These are phyloP conservation scores for Phytophthora quininea DNA, from an alignment of 352 stramenopile species.

Conservation along the genomic window DNA sequence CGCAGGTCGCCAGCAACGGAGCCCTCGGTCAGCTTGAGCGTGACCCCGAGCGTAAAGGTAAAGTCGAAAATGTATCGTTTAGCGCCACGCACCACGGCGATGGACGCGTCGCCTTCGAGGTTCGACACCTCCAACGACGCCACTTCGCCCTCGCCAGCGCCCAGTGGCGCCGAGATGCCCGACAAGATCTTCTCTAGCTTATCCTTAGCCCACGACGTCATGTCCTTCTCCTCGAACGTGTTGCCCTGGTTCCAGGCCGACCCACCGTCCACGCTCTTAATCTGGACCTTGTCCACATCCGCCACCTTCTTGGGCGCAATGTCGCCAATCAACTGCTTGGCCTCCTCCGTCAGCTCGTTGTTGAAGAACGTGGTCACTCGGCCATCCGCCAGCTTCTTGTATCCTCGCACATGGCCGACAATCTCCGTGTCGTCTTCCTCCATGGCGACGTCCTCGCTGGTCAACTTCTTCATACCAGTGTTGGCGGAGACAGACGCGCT, in stretches of 20 bases:
- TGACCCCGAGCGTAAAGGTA: conserved; percentile 61
- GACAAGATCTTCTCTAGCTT: conserved; percentile 71
- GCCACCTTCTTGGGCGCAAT: conserved; percentile 90
- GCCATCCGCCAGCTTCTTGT: conserved; percentile 97
- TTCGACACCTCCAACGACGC: conserved; percentile 74
- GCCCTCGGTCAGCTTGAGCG: conserved; percentile 34
- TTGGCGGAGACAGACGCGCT: conserved; percentile 16
- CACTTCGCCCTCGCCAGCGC: conserved; percentile 46
- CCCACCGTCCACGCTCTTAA: conserved; percentile 83
- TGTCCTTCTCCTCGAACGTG: conserved; percentile 94
- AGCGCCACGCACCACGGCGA: conserved; percentile 91
- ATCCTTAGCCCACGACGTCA: conserved; percentile 86
- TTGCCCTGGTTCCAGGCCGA: conserved; percentile 95
- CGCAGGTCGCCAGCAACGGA: conserved; percentile 58
- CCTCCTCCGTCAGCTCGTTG: conserved; percentile 97
- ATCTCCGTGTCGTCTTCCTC: conserved; percentile 73
- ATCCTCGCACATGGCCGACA: conserved; percentile 83
- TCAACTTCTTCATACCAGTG: conserved; percentile 1
- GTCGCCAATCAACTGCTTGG: conserved; percentile 98
- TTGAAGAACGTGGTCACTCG: conserved; percentile 99
- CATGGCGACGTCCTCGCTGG: conserved; percentile 22
- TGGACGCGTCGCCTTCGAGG: conserved; percentile 92
- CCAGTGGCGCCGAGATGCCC: conserved; percentile 45
- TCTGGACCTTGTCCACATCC: conserved; percentile 73
- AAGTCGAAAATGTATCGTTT: conserved; percentile 94